Evolutionary conservation across 2,329 filamentous ascomycete species (phyloP).

Genomic region (Penicillium sp.): DNA sequence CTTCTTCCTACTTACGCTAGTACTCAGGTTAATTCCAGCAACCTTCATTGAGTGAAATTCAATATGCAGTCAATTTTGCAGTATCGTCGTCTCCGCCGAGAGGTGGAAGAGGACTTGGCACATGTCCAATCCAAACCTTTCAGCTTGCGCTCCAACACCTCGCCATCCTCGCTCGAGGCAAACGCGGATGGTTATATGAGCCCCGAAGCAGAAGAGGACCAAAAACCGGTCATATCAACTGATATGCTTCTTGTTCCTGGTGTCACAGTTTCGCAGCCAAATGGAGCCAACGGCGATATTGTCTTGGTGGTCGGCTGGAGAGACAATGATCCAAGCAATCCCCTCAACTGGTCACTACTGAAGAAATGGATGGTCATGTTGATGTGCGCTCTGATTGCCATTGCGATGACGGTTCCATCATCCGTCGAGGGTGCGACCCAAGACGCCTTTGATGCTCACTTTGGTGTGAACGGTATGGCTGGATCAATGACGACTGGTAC

Average conservation of each 20-base stretch:
- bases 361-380: slow-evolving; percentile 16
- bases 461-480: slow-evolving; percentile 13
- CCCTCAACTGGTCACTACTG: slow-evolving; percentile 8
- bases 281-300: not conserved
- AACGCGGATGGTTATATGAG: not conserved
- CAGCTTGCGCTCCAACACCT: not conserved
- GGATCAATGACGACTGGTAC: slow-evolving; percentile 16
- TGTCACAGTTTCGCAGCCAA: not conserved
- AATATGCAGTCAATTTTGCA: slow-evolving; percentile 3
- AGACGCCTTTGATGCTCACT: slow-evolving; percentile 11
- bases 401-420: slow-evolving; percentile 13
- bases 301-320: slow-evolving; percentile 5
- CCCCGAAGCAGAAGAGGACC: not conserved
- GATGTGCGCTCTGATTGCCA: slow-evolving; percentile 12
- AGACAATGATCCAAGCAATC: slow-evolving; percentile 16
- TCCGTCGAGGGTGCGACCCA: slow-evolving; percentile 15
- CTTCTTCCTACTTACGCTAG: not conserved
- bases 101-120: slow-evolving; percentile 4
- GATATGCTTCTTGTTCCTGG: slow-evolving; percentile 2
- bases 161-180: not conserved
- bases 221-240: not conserved
- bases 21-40: not conserved
- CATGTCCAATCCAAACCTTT: slow-evolving; percentile 6
- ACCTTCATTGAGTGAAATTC: not conserved
- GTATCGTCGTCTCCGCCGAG: slow-evolving; percentile 2